phyloP scores from a whole-genome alignment of 2,329 filamentous ascomycete genomes.

The Beauveria asiatica region DNA sequence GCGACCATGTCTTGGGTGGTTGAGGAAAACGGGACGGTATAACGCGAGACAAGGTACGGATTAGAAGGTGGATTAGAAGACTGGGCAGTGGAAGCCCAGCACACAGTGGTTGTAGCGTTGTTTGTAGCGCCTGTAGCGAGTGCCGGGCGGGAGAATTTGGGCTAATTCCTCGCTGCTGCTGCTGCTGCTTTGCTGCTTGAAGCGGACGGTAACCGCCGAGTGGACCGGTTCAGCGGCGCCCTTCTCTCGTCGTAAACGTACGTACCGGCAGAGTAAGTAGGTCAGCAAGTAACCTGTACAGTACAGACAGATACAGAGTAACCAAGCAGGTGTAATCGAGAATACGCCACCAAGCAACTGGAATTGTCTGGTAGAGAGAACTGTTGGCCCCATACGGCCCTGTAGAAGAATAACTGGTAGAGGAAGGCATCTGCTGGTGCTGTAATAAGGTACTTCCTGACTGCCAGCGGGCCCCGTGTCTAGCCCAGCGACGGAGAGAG shows the following conservation, averaged over 20 bases:
- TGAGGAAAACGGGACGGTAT: not conserved
- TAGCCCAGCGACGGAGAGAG: not conserved
- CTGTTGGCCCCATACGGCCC: too few relatives aligned
- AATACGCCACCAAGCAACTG: too few relatives aligned
- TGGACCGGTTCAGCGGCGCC: not conserved
- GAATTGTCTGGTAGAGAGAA: too few relatives aligned
- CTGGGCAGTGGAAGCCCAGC: too few relatives aligned
- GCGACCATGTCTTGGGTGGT: not conserved
- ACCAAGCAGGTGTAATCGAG: too few relatives aligned
- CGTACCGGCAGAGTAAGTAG: not conserved
- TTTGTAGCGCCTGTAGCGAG: not conserved
- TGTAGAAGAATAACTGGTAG: too few relatives aligned
- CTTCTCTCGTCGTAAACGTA: conserved; percentile 3
- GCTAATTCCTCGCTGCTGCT: not conserved
- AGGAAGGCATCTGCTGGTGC: too few relatives aligned
- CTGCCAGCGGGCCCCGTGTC: too few relatives aligned
- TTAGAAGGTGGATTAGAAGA: too few relatives aligned
- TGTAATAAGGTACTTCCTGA: too few relatives aligned
- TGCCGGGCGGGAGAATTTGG: not conserved
- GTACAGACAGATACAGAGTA: too few relatives aligned
- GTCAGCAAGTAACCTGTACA: too few relatives aligned
- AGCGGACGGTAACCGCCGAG: not conserved
- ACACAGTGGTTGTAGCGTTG: not conserved
- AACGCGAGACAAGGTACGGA: not conserved
- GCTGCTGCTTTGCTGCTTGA: not conserved